phyloP scores from a whole-genome alignment of 306 rosid genomes.

The Cyamopsis tetragonoloba region DNA sequence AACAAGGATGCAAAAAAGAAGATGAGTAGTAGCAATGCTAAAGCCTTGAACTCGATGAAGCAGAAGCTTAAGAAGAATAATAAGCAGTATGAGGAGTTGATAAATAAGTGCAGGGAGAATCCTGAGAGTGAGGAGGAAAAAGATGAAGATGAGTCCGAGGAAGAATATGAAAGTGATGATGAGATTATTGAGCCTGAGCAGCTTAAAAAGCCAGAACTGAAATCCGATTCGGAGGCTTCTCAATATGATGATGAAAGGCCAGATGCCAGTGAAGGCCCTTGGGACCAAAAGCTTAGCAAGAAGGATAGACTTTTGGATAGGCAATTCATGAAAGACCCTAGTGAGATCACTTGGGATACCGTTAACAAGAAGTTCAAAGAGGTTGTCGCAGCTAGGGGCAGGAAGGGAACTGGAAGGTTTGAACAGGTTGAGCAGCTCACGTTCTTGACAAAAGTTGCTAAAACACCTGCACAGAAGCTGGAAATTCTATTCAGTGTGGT shows the following conservation, averaged over 20 bases:
- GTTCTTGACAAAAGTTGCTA: conserved; percentile 90
- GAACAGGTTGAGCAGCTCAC: conserved; percentile 96
- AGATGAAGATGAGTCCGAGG: conserved; percentile 44
- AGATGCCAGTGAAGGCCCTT: conserved; percentile 38
- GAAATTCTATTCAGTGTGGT: conserved; percentile 87
- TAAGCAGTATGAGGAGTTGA: conserved; percentile 77
- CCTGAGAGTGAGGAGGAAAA: conserved; percentile 84
- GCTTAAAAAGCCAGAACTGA: conserved; percentile 34
- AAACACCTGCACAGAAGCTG: conserved; percentile 97
- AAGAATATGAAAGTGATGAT: conserved; percentile 56
- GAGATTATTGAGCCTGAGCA: conserved; percentile 63
- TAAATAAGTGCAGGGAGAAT: conserved; percentile 67
- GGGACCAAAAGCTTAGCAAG: conserved; percentile 74
- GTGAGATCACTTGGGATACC: conserved; percentile 87
- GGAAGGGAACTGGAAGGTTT: conserved; percentile 94
- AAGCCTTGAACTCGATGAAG: conserved; percentile 96
- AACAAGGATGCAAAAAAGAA: conserved; percentile 96
- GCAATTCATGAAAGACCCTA: conserved; percentile 83
- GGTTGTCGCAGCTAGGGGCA: conserved; percentile 93
- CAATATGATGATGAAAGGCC: conserved; percentile 36
- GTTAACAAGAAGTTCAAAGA: conserved; percentile 95
- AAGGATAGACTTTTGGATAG: conserved; percentile 74
- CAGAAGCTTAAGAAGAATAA: conserved; percentile 95
- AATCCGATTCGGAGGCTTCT: conserved; percentile 53
- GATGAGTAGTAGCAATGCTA: conserved; percentile 98